Base-by-base conservation (phyloP, 2,329 filamentous ascomycete genomes). In the Seiridium unicorne region DNA sequence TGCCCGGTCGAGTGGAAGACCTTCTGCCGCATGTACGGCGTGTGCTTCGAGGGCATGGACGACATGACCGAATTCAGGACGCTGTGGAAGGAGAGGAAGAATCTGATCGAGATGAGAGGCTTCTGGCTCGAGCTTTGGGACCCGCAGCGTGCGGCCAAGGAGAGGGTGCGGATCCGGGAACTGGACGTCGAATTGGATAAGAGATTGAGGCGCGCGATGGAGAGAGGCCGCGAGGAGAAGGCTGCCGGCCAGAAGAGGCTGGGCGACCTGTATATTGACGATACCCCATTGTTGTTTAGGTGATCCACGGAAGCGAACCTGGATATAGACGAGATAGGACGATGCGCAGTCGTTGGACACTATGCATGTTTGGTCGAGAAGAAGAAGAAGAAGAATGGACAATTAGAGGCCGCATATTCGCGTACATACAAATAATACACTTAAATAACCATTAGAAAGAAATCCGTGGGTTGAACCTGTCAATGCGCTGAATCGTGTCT, bases 1-100 rank as follows among this genome's bases (percentile, higher is more conserved):
- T 85, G 83, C 64, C 81, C 81, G 0, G 72, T 74, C 51, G 69
- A 73, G 64, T 70, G 66, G 65, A 65, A 69, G 54, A 61, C 68
- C 8, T 72, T 72, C 58, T 75, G 73, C 59, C 64, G 59, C 42
- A 71, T 74, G 66, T 73, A 73, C 60, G 67, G 68, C 51, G 65
- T 74, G 58, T 74, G 73, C 64, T 72, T 73, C 61, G 67, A 68
- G 42, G 54, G 62, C 4, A 56, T 56, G 36, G 63, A 49, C 53
- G 56, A 31, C 31, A 62, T 62, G 36, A 54, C 58, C 32, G 55
- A 60, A n/a, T 60, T 67, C 44, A 63, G 51, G 34, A 54, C 49
- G 18, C 58, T 70, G 7, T 66, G 65, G 60, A 54, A 58, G 10
- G 68, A 70, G 60, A 65, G 62, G 44, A 59, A 63, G 35, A 57